Base-by-base conservation (phyloP, 306 rosid species). In the Casuarina glauca region DNA sequence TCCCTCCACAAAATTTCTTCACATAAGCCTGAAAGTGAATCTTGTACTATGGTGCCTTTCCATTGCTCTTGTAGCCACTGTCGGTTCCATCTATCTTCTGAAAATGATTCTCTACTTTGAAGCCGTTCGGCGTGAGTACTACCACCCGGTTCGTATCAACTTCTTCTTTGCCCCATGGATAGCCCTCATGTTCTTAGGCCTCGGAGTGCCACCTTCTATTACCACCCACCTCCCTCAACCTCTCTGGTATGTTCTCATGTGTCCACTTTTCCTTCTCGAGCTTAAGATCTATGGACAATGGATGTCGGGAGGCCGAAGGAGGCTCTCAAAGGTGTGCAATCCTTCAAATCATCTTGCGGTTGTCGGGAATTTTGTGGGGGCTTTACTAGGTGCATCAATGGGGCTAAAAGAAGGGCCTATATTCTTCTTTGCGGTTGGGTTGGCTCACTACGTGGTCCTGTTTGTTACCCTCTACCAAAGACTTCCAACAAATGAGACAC, bases 271-370 rank as follows among this genome's bases (percentile, higher is more conserved):
- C 9, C 81, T 81, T 32, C 97, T 94, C 15, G 98, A 92, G 87
- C 91, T 94, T 38, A 94, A 94, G 88, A 88, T 94, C 42, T 94
- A 94, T 53, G 98, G 98, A 81, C 98, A 94, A 60, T 94, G 98
- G 98, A 94, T 94, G 98, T 94, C 97, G 6, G 97, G 97, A 20
- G 97, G 97, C 3, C 96, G 87, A 62, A 83, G 94, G 72, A 84
- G 98, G 81, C 92, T 94, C 10, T 94, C 97, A 19, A 90, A 86
- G 67, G 98, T 94, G 76, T 97, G 96, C 0, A 94, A 94, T 69
- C 98, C 98, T 66, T 86, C 92, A 26, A 94, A 94, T 67, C 96
- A 94, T 73, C 86, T 94, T 45, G 85, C 98, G 7, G 4, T 94
- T 61, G 93, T 92, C 43, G 97, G 98, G 16, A 94, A 92, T 73